Evolutionary conservation across 2,329 filamentous ascomycete species (phyloP).

Genomic region (Penicillium thymicola): DNA sequence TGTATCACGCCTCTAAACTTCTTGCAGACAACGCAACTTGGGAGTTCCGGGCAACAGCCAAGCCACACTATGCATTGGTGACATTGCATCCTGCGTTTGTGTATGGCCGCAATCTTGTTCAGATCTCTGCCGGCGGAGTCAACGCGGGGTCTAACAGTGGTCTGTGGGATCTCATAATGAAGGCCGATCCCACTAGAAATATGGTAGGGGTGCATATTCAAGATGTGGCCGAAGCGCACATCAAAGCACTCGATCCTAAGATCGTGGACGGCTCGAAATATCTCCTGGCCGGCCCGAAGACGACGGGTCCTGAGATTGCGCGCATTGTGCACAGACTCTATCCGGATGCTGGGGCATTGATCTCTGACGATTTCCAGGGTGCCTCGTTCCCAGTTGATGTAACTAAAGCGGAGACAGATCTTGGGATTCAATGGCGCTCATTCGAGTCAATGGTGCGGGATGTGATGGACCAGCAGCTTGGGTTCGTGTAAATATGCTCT

Average conservation of each 20-base stretch:
- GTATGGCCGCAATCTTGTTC: slow-evolving; percentile 21
- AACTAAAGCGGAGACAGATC: slow-evolving; percentile 19
- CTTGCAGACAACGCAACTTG: slow-evolving; percentile 23
- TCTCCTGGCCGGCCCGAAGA: slow-evolving; percentile 10
- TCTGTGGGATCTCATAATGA: slow-evolving; percentile 18
- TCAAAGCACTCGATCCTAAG: slow-evolving; percentile 19
- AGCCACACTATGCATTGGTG: slow-evolving; percentile 22
- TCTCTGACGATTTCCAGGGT: slow-evolving; percentile 5
- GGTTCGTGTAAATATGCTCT: background rate
- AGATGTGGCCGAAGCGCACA: slow-evolving; percentile 28
- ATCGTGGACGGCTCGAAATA: slow-evolving; percentile 22
- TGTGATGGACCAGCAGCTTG: slow-evolving; percentile 24
- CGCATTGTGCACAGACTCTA: slow-evolving; percentile 14
- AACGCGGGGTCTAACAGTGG: slow-evolving; percentile 10
- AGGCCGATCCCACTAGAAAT: background rate
- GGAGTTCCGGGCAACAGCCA: slow-evolving; percentile 15
- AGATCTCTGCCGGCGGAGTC: slow-evolving; percentile 15
- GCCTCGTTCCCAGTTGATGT: slow-evolving; percentile 8
- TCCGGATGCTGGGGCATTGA: slow-evolving; percentile 10
- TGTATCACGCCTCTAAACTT: slow-evolving; percentile 27
- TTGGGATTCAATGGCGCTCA: slow-evolving; percentile 23
- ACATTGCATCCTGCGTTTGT: slow-evolving; percentile 25
- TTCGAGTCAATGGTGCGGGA: slow-evolving; percentile 20
- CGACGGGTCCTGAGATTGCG: slow-evolving; percentile 16
- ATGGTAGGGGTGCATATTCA: slow-evolving; percentile 21